Evolutionary conservation across 73 alveolate species (phyloP), one percentile per base, ranked within the genome.

Genomic region (Paramecium primaurelia): DNA sequence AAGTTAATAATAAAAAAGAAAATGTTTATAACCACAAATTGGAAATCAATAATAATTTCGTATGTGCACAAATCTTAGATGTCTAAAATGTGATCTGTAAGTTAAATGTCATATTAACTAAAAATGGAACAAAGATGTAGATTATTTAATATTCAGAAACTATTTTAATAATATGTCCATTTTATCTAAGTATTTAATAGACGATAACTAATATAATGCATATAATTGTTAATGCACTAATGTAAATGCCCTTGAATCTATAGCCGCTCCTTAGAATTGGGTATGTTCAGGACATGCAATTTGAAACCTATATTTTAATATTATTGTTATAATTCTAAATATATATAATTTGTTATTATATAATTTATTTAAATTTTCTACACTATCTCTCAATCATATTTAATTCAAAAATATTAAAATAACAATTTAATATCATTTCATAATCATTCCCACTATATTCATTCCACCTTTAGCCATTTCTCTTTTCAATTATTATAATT

Each of bases 401-500:
- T 22, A 60, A 60, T 20, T n/a, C 10, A 51, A 54, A n/a, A 54
- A 54, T 54, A 54, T 54, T 75, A 54, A 0, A 54, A 54, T 54
- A 54, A 54, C 69, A 54, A 54, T 18, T 18, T 18, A 4, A 54
- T 54, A 18, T 75, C 88, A 75, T 10, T 75, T 75, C 88, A 75
- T 75, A 16, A 75, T 75, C 88, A 75, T 75, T 37, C 88, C 88
- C 7, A 75, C 88, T 14, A 75, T 75, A 75, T 75, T 75, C 60
- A 75, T 37, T 6, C 88, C 88, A 3, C 49, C 20, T 10, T 75
- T 75, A 16, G 88, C 68, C 88, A 75, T 75, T 37, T 75, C 88
- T 22, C 37, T 75, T 26, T 75, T 37, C 42, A 34, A 75, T 75
- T 37, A 3, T 75, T 75, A 75, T 37, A 75, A 75, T 40, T 75